Evolutionary conservation across 179 eudicot genomes (phyloP), one percentile per base, ranked within the genome.

Genomic region (Kewa caespitosa): DNA sequence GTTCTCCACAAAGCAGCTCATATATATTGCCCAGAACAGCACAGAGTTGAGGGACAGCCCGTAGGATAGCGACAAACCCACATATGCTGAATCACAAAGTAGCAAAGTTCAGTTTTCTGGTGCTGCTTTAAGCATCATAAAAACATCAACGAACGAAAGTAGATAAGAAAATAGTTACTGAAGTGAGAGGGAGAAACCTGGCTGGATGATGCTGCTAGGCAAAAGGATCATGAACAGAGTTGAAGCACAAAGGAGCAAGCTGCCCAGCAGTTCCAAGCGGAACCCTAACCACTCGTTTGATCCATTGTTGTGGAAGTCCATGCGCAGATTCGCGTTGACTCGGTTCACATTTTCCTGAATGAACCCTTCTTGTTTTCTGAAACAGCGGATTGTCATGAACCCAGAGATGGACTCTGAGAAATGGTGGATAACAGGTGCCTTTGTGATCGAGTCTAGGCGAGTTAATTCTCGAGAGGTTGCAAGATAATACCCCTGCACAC

Each of bases 361-460:
- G 78, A 96, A 93, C 23, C 81, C 73, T 28, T 77, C 83, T 75
- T 96, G 96, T 83, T 90, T 93, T 73, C 84, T 85, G 76, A 96
- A 96, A 80, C 97, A 87, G 7, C 99, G 93, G 42, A 95, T 90
- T 9, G 99, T 95, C 97, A 88, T 91, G 62, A 95, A 91, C 30
- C 99, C 99, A 3, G 94, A 83, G 59, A 96, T 91, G 85, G 94
- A 93, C 75, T 93, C 98, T 3, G 99, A 96, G 87, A 96, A 96
- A 79, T 96, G 98, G 75, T 87, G 92, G 77, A 96, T 93, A 23
- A 96, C 87, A 0, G 99, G 99, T 60, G 99, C 98, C 81, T 96
- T 96, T 57, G 98, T 93, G 78, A 96, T 96, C 2, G 99, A 96
- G 82, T 93, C 99, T 5, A 96, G 92, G 15, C 99, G 90, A 38